Evolutionary conservation across 2,329 filamentous ascomycete genomes (phyloP).

Genomic region (Tolypocladium capitatum): DNA sequence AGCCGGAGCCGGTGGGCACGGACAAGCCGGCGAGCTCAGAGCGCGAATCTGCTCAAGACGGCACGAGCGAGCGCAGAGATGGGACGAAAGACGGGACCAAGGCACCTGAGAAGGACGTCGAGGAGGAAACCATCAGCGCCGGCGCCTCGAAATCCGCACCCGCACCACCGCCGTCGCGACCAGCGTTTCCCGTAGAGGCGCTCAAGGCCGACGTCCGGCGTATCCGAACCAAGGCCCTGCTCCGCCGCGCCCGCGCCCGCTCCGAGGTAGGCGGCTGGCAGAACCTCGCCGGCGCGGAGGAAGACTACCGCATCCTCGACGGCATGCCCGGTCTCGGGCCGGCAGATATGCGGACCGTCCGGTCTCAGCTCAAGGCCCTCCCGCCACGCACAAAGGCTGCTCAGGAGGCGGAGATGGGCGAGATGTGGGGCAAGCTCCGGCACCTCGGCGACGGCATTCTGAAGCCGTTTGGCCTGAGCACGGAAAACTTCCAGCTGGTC

Average conservation of each 20-base stretch:
- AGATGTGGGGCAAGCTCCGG: conserved; percentile 97
- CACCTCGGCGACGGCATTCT: conserved; percentile 82
- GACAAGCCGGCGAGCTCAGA: conserved; percentile 25
- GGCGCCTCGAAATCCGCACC: conserved; percentile 40
- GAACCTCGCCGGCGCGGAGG: conserved; percentile 59
- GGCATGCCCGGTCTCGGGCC: conserved; percentile 41
- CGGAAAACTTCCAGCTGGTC: conserved; percentile 87
- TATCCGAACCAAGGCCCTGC: conserved; percentile 70
- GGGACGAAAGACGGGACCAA: conserved; percentile 16
- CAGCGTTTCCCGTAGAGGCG: conserved; percentile 7
- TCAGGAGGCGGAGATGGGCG: conserved; percentile 75
- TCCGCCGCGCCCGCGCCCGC: conserved; percentile 63
- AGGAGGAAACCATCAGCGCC: conserved; percentile 46
- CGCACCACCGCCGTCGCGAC: conserved; percentile 9
- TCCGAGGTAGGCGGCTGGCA: conserved; percentile 66
- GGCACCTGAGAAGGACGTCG: conserved; percentile 30
- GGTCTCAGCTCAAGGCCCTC: conserved; percentile 49
- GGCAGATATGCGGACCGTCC: conserved; percentile 55
- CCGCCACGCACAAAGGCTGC: conserved; percentile 60
- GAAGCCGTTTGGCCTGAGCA: conserved; percentile 86
- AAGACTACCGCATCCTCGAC: conserved; percentile 64
- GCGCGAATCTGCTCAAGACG: conserved; percentile 21
- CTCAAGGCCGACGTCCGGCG: conserved; percentile 51
- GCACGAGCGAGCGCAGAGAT: neutral
- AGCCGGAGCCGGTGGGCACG: conserved; percentile 13